Evolutionary conservation across 768 basidiomycete species (phyloP).

Genomic region (Daedaleopsis nitida): DNA sequence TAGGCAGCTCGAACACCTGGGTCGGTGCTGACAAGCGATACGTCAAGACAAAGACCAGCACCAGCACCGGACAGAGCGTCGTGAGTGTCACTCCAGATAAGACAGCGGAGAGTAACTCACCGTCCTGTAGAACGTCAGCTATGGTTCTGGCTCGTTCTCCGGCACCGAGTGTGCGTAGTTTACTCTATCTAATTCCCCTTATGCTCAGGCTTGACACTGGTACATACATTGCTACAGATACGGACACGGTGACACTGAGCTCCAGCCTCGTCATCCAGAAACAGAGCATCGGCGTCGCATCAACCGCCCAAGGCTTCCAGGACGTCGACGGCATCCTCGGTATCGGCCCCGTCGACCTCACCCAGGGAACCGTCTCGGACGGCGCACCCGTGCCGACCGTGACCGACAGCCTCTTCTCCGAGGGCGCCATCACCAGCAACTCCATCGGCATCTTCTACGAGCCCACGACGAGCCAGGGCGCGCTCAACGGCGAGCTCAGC

Average conservation of each 20-base stretch:
- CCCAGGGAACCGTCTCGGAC: conserved; percentile 43
- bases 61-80: conserved; percentile 39
- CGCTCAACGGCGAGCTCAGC: conserved; percentile 54
- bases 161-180: conserved; percentile 51
- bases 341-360: conserved; percentile 55
- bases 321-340: conserved; percentile 58
- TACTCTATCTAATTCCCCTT: conserved; percentile 1
- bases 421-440: conserved; percentile 47
- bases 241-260: conserved; percentile 48
- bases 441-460: conserved; percentile 54
- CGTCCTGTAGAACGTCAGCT: conserved; percentile 45
- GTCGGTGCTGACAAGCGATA: conserved; percentile 53
- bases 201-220: no score
- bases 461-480: conserved; percentile 42
- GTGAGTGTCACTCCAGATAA: conserved; percentile 11
- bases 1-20: conserved; percentile 57
- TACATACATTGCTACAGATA: conserved; percentile 39
- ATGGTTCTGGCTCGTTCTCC: conserved; percentile 55
- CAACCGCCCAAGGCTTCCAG: conserved; percentile 43
- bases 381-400: conserved; percentile 50
- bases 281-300: conserved; percentile 52
- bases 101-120: conserved; percentile 3
- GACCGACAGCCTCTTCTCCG: conserved; percentile 54
- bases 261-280: conserved; percentile 43
- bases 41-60: conserved; percentile 47